These are phyloP conservation scores for Penicillium brasilianum DNA, from an alignment of 2,329 filamentous ascomycete species.

Conservation along the genomic window DNA sequence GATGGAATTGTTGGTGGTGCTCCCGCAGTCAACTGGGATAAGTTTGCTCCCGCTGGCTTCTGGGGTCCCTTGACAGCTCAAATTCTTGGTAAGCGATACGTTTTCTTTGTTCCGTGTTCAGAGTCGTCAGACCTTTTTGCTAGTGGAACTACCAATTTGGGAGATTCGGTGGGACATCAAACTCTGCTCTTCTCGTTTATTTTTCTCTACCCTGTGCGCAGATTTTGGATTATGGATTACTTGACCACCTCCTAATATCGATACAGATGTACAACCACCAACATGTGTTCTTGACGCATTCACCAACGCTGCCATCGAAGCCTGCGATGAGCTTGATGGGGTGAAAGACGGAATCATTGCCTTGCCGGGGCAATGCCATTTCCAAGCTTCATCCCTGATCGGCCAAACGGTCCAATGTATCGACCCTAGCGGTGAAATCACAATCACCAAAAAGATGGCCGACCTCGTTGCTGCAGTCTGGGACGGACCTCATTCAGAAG, in stretches of 20 bases:
- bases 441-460: conserved; percentile 17
- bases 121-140: background rate
- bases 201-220: too few species aligned
- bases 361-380: conserved; percentile 24
- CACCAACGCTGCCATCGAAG: conserved; percentile 14
- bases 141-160: too few species aligned
- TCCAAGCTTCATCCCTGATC: conserved; percentile 12
- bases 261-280: conserved; percentile 11
- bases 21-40: conserved; percentile 22
- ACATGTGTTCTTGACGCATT: conserved; percentile 22
- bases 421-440: conserved; percentile 8
- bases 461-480: conserved; percentile 7
- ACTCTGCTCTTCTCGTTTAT: background rate
- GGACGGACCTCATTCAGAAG: conserved; percentile 9
- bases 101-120: background rate
- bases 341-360: conserved; percentile 34
- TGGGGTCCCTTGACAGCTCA: conserved; percentile 26
- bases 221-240: too few species aligned
- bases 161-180: too few species aligned
- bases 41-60: conserved; percentile 11
- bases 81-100: background rate
- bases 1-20: conserved; percentile 35
- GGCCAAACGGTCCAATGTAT: conserved; percentile 12
- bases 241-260: background rate
- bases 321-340: conserved; percentile 35